Conservation (phyloP, 2,329 filamentous ascomycete genomes). For the Raffaelea ambrosiae region DNA sequence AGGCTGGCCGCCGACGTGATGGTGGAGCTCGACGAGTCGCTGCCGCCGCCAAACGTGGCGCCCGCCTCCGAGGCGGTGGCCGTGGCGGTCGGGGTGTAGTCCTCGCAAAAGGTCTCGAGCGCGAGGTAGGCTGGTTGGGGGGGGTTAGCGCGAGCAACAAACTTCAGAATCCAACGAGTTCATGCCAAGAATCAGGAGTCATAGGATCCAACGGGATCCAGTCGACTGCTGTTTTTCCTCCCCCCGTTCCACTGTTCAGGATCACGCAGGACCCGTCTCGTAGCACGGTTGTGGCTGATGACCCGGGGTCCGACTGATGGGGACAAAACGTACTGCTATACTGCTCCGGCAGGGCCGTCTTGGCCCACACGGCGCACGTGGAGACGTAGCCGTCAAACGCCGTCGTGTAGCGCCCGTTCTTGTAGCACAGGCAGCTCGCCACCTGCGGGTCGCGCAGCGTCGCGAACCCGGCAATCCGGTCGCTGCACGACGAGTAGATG, state of each 20-base stretch:
- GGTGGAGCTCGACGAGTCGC: background rate
- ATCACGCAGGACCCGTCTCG: no score
- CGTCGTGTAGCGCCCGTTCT: constrained; percentile 13
- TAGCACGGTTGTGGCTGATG: constrained; percentile 1
- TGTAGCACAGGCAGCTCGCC: constrained; percentile 18
- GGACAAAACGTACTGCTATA: constrained; percentile 14
- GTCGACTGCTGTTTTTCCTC: no score
- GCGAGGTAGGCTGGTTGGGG: constrained; percentile 4
- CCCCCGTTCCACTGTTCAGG: no score
- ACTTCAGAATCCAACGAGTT: no score
- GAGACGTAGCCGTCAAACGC: constrained; percentile 16
- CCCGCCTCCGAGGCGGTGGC: background rate
- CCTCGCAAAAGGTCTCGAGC: constrained; percentile 13
- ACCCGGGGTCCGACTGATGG: no score
- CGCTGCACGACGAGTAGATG: constrained; percentile 14
- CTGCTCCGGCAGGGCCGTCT: constrained; percentile 10
- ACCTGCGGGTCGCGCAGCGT: constrained; percentile 7
- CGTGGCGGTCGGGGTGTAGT: background rate
- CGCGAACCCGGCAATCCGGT: constrained; percentile 4
- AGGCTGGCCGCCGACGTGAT: background rate
- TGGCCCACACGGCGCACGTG: constrained; percentile 13
- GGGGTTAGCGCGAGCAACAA: no score
- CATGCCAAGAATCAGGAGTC: no score
- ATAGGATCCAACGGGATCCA: no score
- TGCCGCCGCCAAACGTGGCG: constrained; percentile 4